Conservation (phyloP, 441 rosid genomes). For the Viola pubescens region DNA sequence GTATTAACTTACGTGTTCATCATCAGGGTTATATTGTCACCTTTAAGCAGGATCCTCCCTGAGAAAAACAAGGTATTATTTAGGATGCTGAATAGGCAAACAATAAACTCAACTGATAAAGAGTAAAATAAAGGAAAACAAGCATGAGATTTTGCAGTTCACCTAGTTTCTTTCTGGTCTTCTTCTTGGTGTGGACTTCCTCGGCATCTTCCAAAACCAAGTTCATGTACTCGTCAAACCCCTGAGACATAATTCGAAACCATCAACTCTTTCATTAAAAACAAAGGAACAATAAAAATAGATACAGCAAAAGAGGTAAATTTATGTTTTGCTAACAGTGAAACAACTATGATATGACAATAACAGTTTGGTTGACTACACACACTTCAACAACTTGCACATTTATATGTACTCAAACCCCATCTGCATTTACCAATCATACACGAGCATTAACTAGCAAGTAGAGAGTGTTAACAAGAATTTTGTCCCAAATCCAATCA, state of each 20-base stretch:
- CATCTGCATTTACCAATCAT: too few relatives aligned
- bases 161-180: constrained; percentile 75
- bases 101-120: not conserved
- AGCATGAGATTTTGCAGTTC: not conserved
- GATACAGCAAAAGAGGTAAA: too few relatives aligned
- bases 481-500: too few relatives aligned
- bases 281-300: too few relatives aligned
- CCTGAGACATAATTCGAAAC: constrained; percentile 30
- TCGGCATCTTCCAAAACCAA: constrained; percentile 88
- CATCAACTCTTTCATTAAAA: not conserved
- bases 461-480: too few relatives aligned
- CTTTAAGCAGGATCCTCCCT: constrained; percentile 85
- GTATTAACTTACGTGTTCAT: constrained; percentile 62
- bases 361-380: too few relatives aligned
- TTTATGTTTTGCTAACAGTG: too few relatives aligned
- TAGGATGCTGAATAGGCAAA: not conserved
- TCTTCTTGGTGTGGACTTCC: constrained; percentile 78
- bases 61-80: constrained; percentile 11
- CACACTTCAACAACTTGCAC: too few relatives aligned
- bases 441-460: too few relatives aligned
- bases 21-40: constrained; percentile 84
- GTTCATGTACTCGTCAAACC: constrained; percentile 94
- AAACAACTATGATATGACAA: too few relatives aligned
- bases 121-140: not conserved
- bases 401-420: too few relatives aligned